Conservation (phyloP, 495 filamentous ascomycete species). For the Penicillium steckii region DNA sequence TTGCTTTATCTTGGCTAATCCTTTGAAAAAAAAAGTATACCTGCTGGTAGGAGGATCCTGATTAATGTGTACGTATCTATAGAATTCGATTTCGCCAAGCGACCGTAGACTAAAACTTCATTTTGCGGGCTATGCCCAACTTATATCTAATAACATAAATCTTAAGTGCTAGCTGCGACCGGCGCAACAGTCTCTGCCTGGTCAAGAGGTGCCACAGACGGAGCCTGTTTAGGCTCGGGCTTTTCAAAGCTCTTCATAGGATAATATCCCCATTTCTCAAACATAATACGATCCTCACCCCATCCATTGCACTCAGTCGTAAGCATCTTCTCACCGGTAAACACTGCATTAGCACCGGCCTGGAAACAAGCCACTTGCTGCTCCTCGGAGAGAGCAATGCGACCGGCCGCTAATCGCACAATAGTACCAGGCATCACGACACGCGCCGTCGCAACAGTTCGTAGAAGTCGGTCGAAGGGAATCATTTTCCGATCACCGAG, state of each 20-base stretch:
- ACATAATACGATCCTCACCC: slow-evolving; percentile 80
- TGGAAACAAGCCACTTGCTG: slow-evolving; percentile 82
- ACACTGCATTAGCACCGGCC: slow-evolving; percentile 84
- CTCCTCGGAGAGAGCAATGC: slow-evolving; percentile 75
- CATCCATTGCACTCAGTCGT: slow-evolving; percentile 85
- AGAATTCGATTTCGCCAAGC: too few relatives aligned
- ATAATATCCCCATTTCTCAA: slow-evolving; percentile 71
- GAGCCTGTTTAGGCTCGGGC: slow-evolving; percentile 8
- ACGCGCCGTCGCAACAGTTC: slow-evolving; percentile 77
- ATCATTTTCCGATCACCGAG: slow-evolving; percentile 68
- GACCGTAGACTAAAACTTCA: too few relatives aligned
- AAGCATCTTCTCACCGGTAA: slow-evolving; percentile 90
- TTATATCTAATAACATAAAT: background rate
- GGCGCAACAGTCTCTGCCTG: slow-evolving; percentile 23
- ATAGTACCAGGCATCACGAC: slow-evolving; percentile 78
- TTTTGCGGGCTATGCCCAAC: background rate
- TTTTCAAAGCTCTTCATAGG: slow-evolving; percentile 63
- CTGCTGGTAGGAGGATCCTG: too few relatives aligned
- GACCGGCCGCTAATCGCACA: slow-evolving; percentile 75
- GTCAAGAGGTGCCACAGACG: slow-evolving; percentile 7
- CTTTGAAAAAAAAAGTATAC: too few relatives aligned
- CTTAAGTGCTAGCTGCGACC: slow-evolving; percentile 27
- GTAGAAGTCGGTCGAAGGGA: slow-evolving; percentile 66
- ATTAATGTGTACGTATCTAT: too few relatives aligned
- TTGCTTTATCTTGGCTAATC: too few relatives aligned